Conservation (phyloP, 176 grass and related monocot species). For the Puccinellia tenuiflora region DNA sequence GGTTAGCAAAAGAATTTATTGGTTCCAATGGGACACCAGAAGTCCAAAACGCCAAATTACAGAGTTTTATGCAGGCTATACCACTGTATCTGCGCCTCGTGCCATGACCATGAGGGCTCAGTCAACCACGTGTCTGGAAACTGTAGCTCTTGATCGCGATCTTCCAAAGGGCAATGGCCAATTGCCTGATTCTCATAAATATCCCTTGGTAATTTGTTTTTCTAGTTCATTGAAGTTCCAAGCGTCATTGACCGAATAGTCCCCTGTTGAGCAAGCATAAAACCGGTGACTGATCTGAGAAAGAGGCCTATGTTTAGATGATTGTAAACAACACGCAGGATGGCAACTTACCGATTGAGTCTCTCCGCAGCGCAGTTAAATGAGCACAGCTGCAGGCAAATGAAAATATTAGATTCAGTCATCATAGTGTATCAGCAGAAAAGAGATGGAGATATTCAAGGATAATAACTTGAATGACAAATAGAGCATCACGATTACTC, state of each 20-base stretch:
- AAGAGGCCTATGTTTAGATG: background rate
- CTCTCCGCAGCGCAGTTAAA: conserved; percentile 70
- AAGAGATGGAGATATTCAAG: background rate
- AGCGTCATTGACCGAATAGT: conserved; percentile 73
- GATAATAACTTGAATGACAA: conserved; percentile 23
- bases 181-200: conserved; percentile 26
- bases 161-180: background rate
- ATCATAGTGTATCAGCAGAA: background rate
- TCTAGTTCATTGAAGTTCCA: conserved; percentile 72
- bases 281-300: background rate
- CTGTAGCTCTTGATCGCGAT: background rate
- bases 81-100: background rate
- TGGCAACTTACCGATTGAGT: conserved; percentile 62
- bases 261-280: conserved; percentile 40
- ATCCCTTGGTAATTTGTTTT: conserved; percentile 76
- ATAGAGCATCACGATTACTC: background rate
- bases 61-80: background rate
- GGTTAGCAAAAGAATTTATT: background rate
- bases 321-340: background rate
- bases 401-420: background rate
- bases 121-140: background rate
- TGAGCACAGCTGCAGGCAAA: conserved; percentile 80
- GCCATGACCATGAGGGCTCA: background rate
- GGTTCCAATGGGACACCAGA: background rate
- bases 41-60: background rate